phyloP scores from a whole-genome alignment of 129 eudicot species.

The Apium graveolens region DNA sequence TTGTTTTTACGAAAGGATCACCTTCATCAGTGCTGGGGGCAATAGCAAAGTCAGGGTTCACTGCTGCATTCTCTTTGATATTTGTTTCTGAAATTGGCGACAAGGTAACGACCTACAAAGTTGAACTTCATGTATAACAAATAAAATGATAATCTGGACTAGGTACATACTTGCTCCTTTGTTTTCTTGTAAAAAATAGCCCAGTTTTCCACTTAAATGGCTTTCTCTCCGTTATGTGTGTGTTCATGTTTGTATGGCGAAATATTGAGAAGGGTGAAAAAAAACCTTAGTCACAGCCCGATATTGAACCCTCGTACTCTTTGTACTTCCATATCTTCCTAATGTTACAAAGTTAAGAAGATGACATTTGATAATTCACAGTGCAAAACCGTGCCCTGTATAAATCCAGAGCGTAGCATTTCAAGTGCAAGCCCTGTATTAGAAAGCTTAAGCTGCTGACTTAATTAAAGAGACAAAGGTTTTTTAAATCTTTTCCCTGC shows the following conservation, averaged over 20 bases:
- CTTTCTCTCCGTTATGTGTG: background rate
- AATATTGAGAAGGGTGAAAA: too few species aligned
- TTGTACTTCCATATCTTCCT: background rate
- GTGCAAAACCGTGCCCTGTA: background rate
- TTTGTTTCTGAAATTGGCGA: constrained; percentile 97
- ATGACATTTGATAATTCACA: background rate
- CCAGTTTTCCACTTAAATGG: background rate
- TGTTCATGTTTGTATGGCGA: background rate
- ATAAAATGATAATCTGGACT: background rate
- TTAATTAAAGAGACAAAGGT: background rate
- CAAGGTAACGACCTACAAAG: constrained; percentile 45
- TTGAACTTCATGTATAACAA: background rate
- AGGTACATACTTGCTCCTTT: background rate
- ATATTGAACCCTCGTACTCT: background rate
- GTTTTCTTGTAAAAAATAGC: background rate
- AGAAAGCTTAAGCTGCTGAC: background rate
- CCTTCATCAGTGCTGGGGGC: constrained; percentile 80
- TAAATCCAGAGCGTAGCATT: background rate
- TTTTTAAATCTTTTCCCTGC: background rate
- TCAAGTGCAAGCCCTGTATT: background rate
- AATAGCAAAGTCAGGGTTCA: constrained; percentile 91
- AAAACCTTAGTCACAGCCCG: background rate
- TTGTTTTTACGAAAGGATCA: constrained; percentile 60
- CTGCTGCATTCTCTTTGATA: constrained; percentile 86
- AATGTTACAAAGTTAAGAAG: background rate